phyloP scores from a whole-genome alignment of 805 yeast species.

The Candida boleticola region DNA sequence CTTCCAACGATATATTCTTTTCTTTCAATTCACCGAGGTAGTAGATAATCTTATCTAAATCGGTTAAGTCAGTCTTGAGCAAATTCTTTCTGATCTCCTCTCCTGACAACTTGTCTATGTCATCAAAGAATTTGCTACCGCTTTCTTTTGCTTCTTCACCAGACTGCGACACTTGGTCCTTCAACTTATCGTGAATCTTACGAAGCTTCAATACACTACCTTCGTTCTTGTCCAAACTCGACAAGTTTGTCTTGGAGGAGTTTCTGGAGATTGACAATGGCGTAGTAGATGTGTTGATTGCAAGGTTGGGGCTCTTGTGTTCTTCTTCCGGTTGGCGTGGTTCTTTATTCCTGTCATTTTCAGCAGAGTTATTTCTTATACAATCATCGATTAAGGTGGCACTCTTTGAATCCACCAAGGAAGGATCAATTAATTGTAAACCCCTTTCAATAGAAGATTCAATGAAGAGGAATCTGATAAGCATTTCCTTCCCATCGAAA shows the following conservation, averaged over 20 bases:
- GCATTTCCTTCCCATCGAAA: conserved; percentile 70
- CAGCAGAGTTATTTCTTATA: conserved; percentile 12
- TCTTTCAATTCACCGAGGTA: conserved; percentile 29
- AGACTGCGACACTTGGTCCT: conserved; percentile 1
- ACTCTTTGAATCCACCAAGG: conserved; percentile 19
- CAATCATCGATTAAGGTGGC: conserved; percentile 7
- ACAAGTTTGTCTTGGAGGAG: conserved; percentile 31
- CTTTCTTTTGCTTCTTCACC: conserved; percentile 4
- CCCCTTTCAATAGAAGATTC: conserved; percentile 69
- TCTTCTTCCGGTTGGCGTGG: conserved; percentile 2
- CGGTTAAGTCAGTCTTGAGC: conserved; percentile 27
- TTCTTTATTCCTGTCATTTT: conserved; percentile 11
- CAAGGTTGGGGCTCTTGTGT: not conserved
- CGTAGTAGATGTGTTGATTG: conserved; percentile 6
- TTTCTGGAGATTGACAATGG: conserved; percentile 19
- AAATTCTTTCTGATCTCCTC: conserved; percentile 38
- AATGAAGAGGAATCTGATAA: conserved; percentile 64
- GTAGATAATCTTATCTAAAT: conserved; percentile 32
- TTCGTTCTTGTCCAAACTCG: conserved; percentile 37
- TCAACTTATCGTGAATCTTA: conserved; percentile 20
- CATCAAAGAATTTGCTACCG: conserved; percentile 3
- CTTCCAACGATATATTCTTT: conserved; percentile 30
- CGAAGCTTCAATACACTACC: conserved; percentile 39
- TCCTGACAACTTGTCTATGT: conserved; percentile 25
- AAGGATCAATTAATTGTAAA: conserved; percentile 37